A percentile compares a stretch with the other conserved stretches of the same genome.
These are phyloP conservation scores for Phlegmacium glaucopus DNA, from an alignment of 768 basidiomycete genomes.

Conservation along the genomic window DNA sequence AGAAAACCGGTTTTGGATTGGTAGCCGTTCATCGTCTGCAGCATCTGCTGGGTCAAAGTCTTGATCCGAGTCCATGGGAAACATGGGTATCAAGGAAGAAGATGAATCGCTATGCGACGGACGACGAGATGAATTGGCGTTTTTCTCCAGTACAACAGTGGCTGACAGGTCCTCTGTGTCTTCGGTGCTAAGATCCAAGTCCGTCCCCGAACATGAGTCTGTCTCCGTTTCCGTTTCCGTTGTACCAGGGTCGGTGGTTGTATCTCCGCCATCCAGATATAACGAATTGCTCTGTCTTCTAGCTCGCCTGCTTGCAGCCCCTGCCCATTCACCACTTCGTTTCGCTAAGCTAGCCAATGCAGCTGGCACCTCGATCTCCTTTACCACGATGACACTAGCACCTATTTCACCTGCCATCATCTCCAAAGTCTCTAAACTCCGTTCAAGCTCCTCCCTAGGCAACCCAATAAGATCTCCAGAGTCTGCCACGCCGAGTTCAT, in stretches of 20 bases:
- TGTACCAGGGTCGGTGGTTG: conserved; percentile 19
- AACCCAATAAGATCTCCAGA: conserved; percentile 86
- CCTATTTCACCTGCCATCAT: conserved; percentile 95
- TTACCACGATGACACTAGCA: conserved; percentile 86
- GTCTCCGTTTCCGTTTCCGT: conserved; percentile 34
- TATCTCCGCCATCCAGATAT: conserved; percentile 29
- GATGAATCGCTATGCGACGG: no score
- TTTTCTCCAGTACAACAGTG: conserved; percentile 30
- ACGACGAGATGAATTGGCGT: conserved; percentile 3
- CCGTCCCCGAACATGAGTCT: conserved; percentile 35
- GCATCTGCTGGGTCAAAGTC: conserved; percentile 25
- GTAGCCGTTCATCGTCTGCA: conserved; percentile 24
- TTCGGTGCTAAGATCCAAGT: conserved; percentile 37
- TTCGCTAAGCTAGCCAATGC: conserved; percentile 41
- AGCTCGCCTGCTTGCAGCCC: conserved; percentile 26
- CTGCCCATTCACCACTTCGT: conserved; percentile 34
- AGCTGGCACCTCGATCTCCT: conserved; percentile 78
- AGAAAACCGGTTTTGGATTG: conserved; percentile 24
- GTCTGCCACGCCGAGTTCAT: conserved; percentile 83
- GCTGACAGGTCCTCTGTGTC: conserved; percentile 24
- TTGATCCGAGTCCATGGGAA: conserved; percentile 49
- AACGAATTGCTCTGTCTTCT: conserved; percentile 26
- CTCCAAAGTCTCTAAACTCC: conserved; percentile 82
- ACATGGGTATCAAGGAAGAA: conserved; percentile 24
- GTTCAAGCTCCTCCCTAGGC: conserved; percentile 66